These are phyloP conservation scores for Rhizomucor pusillus DNA, from an alignment of 371 early-diverging fungal genomes.

Conservation along the genomic window DNA sequence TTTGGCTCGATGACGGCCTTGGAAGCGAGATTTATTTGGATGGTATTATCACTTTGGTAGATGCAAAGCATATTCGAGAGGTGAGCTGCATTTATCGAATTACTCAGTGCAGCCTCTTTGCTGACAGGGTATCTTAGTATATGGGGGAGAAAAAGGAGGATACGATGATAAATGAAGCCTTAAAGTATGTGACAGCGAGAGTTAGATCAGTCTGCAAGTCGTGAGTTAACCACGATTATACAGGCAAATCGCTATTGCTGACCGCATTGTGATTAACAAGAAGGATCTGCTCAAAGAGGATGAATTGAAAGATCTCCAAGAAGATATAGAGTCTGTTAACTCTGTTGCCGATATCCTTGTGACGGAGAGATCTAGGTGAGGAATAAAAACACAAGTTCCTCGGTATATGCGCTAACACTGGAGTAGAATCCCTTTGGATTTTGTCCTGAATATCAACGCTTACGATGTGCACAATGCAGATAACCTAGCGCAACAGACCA, in stretches of 20 bases:
- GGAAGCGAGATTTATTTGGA: slow-evolving; percentile 88
- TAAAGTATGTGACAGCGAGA: slow-evolving; percentile 44
- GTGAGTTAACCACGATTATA: no score
- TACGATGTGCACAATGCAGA: slow-evolving; percentile 57
- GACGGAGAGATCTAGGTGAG: slow-evolving; percentile 56
- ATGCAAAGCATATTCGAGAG: slow-evolving; percentile 77
- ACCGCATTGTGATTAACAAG: slow-evolving; percentile 94
- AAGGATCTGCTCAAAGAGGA: slow-evolving; percentile 70
- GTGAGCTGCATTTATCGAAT: slow-evolving; percentile 31
- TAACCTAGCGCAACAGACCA: slow-evolving; percentile 27
- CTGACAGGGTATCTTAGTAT: slow-evolving; percentile 28
- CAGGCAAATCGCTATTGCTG: slow-evolving; percentile 94
- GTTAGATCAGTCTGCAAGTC: background rate
- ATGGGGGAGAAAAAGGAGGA: slow-evolving; percentile 52
- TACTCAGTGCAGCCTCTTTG: background rate
- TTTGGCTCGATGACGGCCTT: slow-evolving; percentile 96
- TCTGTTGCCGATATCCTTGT: slow-evolving; percentile 59
- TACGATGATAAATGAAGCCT: slow-evolving; percentile 66
- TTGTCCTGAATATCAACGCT: slow-evolving; percentile 74
- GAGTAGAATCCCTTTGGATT: slow-evolving; percentile 66
- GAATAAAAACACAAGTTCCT: no score
- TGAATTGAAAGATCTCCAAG: slow-evolving; percentile 50
- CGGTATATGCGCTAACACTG: background rate
- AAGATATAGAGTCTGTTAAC: slow-evolving; percentile 54
- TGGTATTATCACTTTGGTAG: slow-evolving; percentile 92